Base-by-base conservation (phyloP, 2,329 filamentous ascomycete species). In the Colletotrichum limetticola region DNA sequence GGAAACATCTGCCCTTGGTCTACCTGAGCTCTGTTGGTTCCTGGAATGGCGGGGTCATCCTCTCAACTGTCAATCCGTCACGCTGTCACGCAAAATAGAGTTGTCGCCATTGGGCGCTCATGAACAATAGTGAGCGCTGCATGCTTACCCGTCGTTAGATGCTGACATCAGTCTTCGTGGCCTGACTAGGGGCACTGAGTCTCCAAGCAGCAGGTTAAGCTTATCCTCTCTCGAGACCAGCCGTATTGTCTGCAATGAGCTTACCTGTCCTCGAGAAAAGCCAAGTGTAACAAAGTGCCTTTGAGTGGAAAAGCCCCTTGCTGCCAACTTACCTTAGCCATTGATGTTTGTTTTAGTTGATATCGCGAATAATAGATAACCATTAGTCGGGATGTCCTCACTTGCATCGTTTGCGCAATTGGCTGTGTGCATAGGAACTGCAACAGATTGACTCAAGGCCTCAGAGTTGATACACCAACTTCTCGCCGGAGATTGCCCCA, bases 401-500 rank as follows among this genome's bases (percentile, higher is more conserved):
- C 11, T 35, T 35, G 37, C 16, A 42, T 42, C 1, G 3, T 42
- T 19, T 42, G 32, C 32, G 32, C 32, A 35, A 35, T 35, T 35
- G 32, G 32, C 32, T 11, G 11, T 35, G 32, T 12, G 32, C 11
- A 35, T 35, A 35, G 32, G 8, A n/a, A 49, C 19, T 35, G 11
- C 8, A n/a, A 19, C 19, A 19, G 19, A 19, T 11, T 11, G 42
- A n/a, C 42, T 19, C 19, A 22, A 19, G 19, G 42, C 7, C 32
- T 14, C 46, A 74, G 11, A 78, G 80, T 60, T 80, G 76, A 76
- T 85, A 85, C 0, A 85, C 82, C 55, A 85, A 78, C 74, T 85
- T 85, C 52, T 78, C 82, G 0, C 75, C 82, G 0, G 82, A 84
- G n/a, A 85, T 81, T 22, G 79, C 81, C 2, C 80, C 79, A 66